Conservation (phyloP, 2,329 filamentous ascomycete species). For the Tolypocladium album region DNA sequence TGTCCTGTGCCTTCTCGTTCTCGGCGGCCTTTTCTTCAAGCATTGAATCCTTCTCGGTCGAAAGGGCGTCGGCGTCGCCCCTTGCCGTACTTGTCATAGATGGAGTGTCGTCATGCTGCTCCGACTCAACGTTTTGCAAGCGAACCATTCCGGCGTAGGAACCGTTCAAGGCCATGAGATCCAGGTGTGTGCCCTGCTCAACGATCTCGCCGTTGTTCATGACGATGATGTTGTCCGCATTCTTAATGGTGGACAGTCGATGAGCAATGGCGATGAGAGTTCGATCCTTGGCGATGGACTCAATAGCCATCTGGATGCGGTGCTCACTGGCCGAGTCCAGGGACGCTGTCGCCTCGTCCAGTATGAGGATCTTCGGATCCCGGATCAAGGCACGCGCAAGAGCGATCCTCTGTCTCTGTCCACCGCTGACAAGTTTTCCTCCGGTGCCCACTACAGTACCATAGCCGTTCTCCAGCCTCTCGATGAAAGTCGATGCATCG, state of each 20-base stretch:
- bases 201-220: constrained; percentile 48
- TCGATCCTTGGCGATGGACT: constrained; percentile 35
- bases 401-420: constrained; percentile 50
- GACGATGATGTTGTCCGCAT: constrained; percentile 58
- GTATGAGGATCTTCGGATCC: constrained; percentile 44
- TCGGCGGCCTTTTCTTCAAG: constrained; percentile 15
- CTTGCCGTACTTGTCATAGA: constrained; percentile 19
- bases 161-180: constrained; percentile 39
- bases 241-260: constrained; percentile 48
- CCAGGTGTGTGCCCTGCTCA: constrained; percentile 53
- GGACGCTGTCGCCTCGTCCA: constrained; percentile 52
- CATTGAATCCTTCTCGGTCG: constrained; percentile 27
- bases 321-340: constrained; percentile 48
- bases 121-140: constrained; percentile 26
- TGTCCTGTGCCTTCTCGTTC: constrained; percentile 28
- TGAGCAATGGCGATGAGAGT: constrained; percentile 60
- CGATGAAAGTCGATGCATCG: constrained; percentile 33
- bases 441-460: constrained; percentile 40
- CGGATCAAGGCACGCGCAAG: constrained; percentile 47
- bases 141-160: constrained; percentile 43
- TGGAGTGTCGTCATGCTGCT: constrained; percentile 15
- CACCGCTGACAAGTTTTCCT: constrained; percentile 45
- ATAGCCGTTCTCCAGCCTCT: constrained; percentile 40
- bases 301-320: constrained; percentile 39
- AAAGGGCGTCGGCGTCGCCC: constrained; percentile 28